Evolutionary conservation across 495 filamentous ascomycete species (phyloP).

Genomic region (Penicillium steckii): DNA sequence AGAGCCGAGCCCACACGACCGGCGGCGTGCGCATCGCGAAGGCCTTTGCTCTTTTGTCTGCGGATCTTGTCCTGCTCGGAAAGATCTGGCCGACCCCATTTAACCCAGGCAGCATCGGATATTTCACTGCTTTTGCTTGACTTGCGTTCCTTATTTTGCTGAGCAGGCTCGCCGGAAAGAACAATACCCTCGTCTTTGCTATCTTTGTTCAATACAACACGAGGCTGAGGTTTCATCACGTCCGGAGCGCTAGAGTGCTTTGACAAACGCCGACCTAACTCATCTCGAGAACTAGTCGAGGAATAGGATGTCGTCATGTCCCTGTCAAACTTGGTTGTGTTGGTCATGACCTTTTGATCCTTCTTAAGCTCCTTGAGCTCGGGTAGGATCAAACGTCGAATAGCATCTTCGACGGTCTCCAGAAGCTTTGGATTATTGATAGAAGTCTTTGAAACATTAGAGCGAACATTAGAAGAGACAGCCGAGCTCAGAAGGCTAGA

Average conservation of each 20-base stretch:
- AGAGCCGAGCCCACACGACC: conserved; percentile 55
- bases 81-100: conserved; percentile 48
- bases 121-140: conserved; percentile 44
- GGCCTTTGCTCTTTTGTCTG: conserved; percentile 59
- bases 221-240: conserved; percentile 64
- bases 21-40: conserved; percentile 56
- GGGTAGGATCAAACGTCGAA: conserved; percentile 85
- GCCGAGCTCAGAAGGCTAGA: conserved; percentile 75
- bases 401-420: conserved; percentile 94
- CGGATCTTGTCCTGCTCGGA: conserved; percentile 53
- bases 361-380: conserved; percentile 89
- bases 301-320: conserved; percentile 59
- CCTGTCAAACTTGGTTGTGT: conserved; percentile 60
- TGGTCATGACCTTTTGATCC: conserved; percentile 70
- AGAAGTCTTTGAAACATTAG: conserved; percentile 76
- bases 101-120: conserved; percentile 45
- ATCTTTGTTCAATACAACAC: conserved; percentile 61
- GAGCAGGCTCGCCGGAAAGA: conserved; percentile 48
- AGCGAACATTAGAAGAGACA: conserved; percentile 66
- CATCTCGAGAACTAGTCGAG: conserved; percentile 62
- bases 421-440: conserved; percentile 96
- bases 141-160: conserved; percentile 43
- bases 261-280: conserved; percentile 56
- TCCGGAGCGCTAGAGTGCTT: conserved; percentile 71
- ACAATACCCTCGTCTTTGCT: conserved; percentile 58